Conservation (phyloP, 2,329 filamentous ascomycete genomes). For the Hymenoscyphus infarciens region DNA sequence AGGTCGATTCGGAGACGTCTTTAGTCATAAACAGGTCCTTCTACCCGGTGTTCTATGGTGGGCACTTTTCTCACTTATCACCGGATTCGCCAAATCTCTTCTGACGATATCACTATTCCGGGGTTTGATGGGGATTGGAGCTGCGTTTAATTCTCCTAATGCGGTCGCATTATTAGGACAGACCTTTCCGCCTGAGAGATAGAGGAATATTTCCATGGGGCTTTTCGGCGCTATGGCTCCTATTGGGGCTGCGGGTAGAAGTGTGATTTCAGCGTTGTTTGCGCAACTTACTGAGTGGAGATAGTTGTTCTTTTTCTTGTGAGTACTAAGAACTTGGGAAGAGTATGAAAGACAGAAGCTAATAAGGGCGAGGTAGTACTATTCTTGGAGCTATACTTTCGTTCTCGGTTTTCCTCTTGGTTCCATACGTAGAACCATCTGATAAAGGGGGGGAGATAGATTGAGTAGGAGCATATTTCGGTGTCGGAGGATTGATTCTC, state of each 20-base stretch:
- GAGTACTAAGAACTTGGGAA: not conserved
- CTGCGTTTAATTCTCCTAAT: slow-evolving; percentile 48
- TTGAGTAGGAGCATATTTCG: slow-evolving; percentile 40
- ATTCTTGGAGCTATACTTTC: slow-evolving; percentile 8
- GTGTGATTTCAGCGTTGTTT: slow-evolving; percentile 39
- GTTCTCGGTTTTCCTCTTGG: slow-evolving; percentile 11
- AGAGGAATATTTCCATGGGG: slow-evolving; percentile 42
- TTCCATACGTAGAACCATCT: slow-evolving; percentile 15
- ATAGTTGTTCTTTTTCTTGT: slow-evolving; percentile 33
- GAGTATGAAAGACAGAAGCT: no score
- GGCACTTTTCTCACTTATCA: slow-evolving; percentile 30
- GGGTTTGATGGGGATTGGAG: slow-evolving; percentile 48
- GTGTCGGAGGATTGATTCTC: slow-evolving; percentile 40
- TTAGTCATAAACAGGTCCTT: slow-evolving; percentile 46
- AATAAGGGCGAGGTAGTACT: slow-evolving; percentile 4
- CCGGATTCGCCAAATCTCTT: slow-evolving; percentile 42
- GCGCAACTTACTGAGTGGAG: slow-evolving; percentile 37
- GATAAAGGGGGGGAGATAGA: slow-evolving; percentile 40
- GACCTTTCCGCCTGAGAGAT: slow-evolving; percentile 44
- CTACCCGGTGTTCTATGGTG: slow-evolving; percentile 42
- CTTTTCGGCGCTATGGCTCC: slow-evolving; percentile 46
- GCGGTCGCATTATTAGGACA: slow-evolving; percentile 46
- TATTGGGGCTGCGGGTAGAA: slow-evolving; percentile 42
- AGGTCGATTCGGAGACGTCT: slow-evolving; percentile 48
- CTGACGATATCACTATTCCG: slow-evolving; percentile 43